Evolutionary conservation across 306 rosid genomes (phyloP).

Genomic region (Albizia julibrissin): DNA sequence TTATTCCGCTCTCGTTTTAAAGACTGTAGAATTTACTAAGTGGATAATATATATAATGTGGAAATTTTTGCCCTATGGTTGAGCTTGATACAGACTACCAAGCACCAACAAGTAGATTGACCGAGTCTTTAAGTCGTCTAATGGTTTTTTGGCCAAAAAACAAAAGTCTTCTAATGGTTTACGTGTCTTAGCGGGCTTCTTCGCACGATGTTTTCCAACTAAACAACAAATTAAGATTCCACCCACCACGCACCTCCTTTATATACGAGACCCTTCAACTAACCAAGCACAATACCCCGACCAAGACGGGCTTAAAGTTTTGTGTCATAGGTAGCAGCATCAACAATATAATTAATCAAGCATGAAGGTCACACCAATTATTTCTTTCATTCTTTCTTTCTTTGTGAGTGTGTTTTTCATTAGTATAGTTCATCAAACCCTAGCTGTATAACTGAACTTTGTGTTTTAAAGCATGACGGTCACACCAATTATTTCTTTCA

Average conservation of each 20-base stretch:
- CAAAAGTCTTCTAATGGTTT: too few relatives aligned
- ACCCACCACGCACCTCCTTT: neutral
- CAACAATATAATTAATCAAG: neutral
- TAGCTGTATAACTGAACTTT: neutral
- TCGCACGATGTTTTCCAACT: neutral
- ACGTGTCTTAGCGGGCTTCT: neutral
- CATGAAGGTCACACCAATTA: neutral
- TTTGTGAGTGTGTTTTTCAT: neutral
- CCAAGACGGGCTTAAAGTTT: neutral
- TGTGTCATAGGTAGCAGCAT: neutral
- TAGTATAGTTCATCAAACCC: neutral
- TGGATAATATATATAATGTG: too few relatives aligned
- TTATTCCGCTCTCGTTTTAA: too few relatives aligned
- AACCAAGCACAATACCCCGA: neutral
- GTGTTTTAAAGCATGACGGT: neutral
- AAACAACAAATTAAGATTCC: neutral
- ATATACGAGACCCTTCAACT: neutral
- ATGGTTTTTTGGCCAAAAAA: too few relatives aligned
- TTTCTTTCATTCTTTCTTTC: neutral
- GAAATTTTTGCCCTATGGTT: too few relatives aligned
- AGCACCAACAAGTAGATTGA: too few relatives aligned
- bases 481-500: neutral
- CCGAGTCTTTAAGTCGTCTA: too few relatives aligned
- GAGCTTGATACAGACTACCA: too few relatives aligned
- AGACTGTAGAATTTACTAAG: too few relatives aligned